Base-by-base conservation (phyloP, 768 basidiomycete genomes). In the Rhizopogon vinicolor region DNA sequence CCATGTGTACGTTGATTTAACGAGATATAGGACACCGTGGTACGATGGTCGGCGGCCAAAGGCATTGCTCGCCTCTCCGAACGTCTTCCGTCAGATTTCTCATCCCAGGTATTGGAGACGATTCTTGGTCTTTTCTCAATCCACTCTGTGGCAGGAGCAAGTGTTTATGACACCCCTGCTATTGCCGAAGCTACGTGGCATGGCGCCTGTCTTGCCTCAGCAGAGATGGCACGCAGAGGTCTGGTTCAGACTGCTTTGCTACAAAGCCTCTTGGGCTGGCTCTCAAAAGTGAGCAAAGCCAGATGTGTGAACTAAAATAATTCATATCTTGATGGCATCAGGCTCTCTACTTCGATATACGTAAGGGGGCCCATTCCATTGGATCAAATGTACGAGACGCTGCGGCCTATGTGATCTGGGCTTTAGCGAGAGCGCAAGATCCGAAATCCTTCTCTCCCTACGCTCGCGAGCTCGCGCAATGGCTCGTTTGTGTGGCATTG, bases 371-470 rank as follows among this genome's bases (percentile, higher is more conserved):
- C 0, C 94, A 97, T 68, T 95, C 94, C 0, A 86, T 98, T 52
- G 97, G 97, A 8, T 88, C 94, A 7, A 93, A 85, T 59, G 95
- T 98, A 41, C 87, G 97, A 35, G 97, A 99, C 68, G 90, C 95
- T 12, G 90, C 95, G 31, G 82, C 93, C 29, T 99, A 98, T 72
- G 91, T 93, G 16, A 69, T 97, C 5, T 99, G 97, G 97, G 89
- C 96, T 10, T 75, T 98, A 54, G 92, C 96, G 12, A 82, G 96
- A 62, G 81, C 87, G 3, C 85, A 91, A 57, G 78, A 86, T 52
- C 70, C 79, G 35, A 66, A 79, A 6, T 72, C 79, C 31, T 74
- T 95, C 52, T 68, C 72, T 42, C 85, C 84, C 0, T 81, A 87
- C 66, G 82, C 89, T 5, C 68, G 73, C 3, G 72, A 75, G 44